Evolutionary conservation across 1,284 basidiomycete genomes (phyloP), one percentile per base, ranked within the genome.

Genomic region (Fomitopsis pinicola): DNA sequence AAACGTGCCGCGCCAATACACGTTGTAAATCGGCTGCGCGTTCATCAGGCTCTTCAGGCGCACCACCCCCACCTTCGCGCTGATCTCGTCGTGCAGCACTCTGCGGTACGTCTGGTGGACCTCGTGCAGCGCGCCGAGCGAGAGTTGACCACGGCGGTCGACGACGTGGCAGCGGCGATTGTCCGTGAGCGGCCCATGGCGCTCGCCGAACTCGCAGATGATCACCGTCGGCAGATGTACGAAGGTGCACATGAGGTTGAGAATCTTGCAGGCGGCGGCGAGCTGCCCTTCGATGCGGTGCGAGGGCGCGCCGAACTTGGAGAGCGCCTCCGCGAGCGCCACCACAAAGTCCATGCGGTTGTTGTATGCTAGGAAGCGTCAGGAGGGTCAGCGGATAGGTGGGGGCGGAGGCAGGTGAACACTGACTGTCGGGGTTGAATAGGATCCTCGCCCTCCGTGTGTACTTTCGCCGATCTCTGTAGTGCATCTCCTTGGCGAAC

Each of bases 21-120:
- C 73, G 1, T 84, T 77, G 72, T 92, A 92, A 53, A 87, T 73
- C 9, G 88, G 83, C 40, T 82, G 78, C 12, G 84, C 75, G 5
- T 75, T 76, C 42, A 88, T 69, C n/a, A 89, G 67, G 3, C 74
- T 72, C 15, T 80, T 72, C 4, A 89, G 77, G 60, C 75, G 71
- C 42, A 72, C 71, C 6, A 85, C 82, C 3, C 89, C 94, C 60
- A 84, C 81, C 62, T 81, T 85, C 15, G 92, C 92, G 59, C 89
- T 88, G 66, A 92, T 85, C 74, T 94, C 89, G 71, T 94, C 92
- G 71, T 93, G 92, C 10, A 95, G 85, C 46, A 95, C 92, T 12
- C 79, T 73, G 45, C 90, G 85, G 71, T 94, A 95, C 65, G 92
- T 82, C 45, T 82, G 69, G 70, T 94, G 91, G 0, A 91, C 86